Base-by-base conservation (phyloP, 2,329 filamentous ascomycete genomes). In the Xylariaceae sp. region DNA sequence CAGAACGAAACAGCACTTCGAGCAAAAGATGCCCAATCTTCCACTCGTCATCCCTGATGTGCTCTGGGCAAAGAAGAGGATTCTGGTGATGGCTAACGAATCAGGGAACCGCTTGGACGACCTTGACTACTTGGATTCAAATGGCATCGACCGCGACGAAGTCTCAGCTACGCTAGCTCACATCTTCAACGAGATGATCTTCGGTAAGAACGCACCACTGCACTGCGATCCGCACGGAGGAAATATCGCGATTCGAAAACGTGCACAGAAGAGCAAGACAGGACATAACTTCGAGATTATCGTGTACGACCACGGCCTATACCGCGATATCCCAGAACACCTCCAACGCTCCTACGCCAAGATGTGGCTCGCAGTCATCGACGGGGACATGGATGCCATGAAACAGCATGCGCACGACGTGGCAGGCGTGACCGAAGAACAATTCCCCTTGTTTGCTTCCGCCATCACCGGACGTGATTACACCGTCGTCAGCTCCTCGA, bases 151-250 rank as follows among this genome's bases (percentile, higher is more conserved):
- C 68, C 84, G 94, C 17, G 94, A 97, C 64, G 92, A 97, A 69
- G 94, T 99, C 5, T 95, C 91, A 0, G 91, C 92, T 1, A 87
- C 90, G 0, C 76, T 99, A 4, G 87, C 94, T 0, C 84, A 86
- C 51, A 90, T 99, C 51, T 99, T 99, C 78, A 99, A 99, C 74
- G 91, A 97, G 67, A 99, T 99, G 94, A 96, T 99, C 59, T 99
- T 99, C 58, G 91, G 92, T 43, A 81, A 85, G 45, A 80, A 86
- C 51, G 92, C 92, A 0, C 90, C 94, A 0, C 74, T 99, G 36
- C 94, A 99, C 72, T 99, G 94, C 71, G 94, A 99, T 65, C 94
- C 94, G 0, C 94, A 99, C 64, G 94, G 91, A 42, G 94, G 94
- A 41, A 99, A 99, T 64, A 87, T 99, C 48, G 91, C 94, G 18